These are phyloP conservation scores for Botrytis pseudocinerea DNA, from an alignment of 2,329 filamentous ascomycete species.

Conservation along the genomic window DNA sequence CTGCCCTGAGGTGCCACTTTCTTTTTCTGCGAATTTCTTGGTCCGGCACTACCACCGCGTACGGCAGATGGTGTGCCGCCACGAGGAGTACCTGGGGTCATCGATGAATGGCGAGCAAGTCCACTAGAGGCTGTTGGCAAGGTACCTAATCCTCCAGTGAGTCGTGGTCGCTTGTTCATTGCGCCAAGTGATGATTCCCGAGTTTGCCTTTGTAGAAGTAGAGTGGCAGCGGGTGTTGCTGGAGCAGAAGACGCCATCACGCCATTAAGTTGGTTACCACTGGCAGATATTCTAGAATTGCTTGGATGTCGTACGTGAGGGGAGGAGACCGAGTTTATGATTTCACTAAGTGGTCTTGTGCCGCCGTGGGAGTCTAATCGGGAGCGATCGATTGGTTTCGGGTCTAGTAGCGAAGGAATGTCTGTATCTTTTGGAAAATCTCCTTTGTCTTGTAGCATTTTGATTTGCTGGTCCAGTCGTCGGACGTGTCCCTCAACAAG, in stretches of 20 bases:
- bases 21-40: conserved; percentile 48
- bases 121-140: conserved; percentile 56
- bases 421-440: conserved; percentile 55
- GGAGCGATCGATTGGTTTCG: conserved; percentile 52
- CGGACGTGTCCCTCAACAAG: conserved; percentile 63
- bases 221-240: conserved; percentile 59
- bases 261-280: conserved; percentile 32
- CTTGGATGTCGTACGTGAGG: conserved; percentile 37
- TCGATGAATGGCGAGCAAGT: conserved; percentile 61
- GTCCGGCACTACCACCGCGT: conserved; percentile 60
- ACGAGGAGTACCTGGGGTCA: conserved; percentile 64
- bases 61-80: conserved; percentile 42
- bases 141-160: conserved; percentile 46
- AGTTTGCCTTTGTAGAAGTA: conserved; percentile 57
- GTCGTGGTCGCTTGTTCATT: conserved; percentile 53
- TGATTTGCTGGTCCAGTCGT: conserved; percentile 63
- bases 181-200: conserved; percentile 61
- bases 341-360: conserved; percentile 33
- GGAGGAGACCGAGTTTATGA: conserved; percentile 33
- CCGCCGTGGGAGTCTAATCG: conserved; percentile 30
- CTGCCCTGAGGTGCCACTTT: conserved; percentile 40
- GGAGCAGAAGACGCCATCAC: conserved; percentile 52
- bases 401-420: conserved; percentile 61
- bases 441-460: conserved; percentile 59
- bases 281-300: conserved; percentile 32